Percentiles rank a stretch among this genome's conserved stretches.
Evolutionary conservation across 2,329 filamentous ascomycete species (phyloP).

Genomic region (Ophiostoma australiae): DNA sequence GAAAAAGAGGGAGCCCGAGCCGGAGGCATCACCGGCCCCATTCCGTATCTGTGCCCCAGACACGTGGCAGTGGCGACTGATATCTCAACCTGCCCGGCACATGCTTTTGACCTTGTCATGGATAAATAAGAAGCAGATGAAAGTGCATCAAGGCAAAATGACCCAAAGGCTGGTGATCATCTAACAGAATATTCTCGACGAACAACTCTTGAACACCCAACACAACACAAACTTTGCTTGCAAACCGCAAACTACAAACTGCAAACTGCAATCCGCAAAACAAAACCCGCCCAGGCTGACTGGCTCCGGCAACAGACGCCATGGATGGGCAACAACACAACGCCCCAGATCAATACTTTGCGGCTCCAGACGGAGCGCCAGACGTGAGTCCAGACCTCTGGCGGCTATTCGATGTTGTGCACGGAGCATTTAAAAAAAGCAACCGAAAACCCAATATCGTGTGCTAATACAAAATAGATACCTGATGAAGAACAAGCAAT

Average conservation of each 20-base stretch:
- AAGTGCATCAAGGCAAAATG: not conserved
- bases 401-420: not conserved
- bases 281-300: not conserved
- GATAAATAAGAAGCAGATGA: slow-evolving; percentile 19
- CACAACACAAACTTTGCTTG: not conserved
- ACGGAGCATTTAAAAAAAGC: not conserved
- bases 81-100: not conserved
- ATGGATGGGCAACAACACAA: slow-evolving; percentile 20
- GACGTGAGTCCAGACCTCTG: slow-evolving; percentile 5
- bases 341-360: slow-evolving; percentile 20
- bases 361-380: not conserved
- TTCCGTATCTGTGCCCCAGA: not conserved
- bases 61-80: slow-evolving; percentile 18
- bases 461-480: slow-evolving; percentile 7
- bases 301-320: slow-evolving; percentile 5
- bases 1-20: slow-evolving; percentile 3
- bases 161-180: not conserved
- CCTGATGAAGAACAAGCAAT: slow-evolving; percentile 11
- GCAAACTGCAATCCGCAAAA: not conserved
- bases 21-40: not conserved
- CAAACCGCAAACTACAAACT: not conserved
- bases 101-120: not conserved
- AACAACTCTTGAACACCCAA: not conserved
- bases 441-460: not conserved
- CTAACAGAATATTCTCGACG: not conserved